Conservation (phyloP, 768 basidiomycete genomes). For the Phanerochaete carnosa region DNA sequence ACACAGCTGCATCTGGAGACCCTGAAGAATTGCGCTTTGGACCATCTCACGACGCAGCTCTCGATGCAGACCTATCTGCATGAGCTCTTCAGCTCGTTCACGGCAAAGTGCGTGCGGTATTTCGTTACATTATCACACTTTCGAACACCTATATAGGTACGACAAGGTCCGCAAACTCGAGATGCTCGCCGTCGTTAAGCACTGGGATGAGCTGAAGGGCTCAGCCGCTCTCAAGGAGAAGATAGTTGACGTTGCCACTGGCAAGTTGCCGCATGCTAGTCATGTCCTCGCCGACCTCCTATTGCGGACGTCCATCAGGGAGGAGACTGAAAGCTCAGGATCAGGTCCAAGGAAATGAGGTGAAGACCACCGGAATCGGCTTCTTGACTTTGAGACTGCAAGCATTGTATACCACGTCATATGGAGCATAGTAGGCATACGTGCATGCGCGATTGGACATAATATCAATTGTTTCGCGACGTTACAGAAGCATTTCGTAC, state of each 20-base stretch:
- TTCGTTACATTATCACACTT: background rate
- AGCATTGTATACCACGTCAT: too few species aligned
- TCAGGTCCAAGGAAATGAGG: too few species aligned
- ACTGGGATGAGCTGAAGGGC: constrained; percentile 10
- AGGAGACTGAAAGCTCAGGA: background rate
- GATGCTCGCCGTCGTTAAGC: constrained; percentile 9
- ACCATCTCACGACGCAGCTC: constrained; percentile 8
- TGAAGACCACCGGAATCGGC: too few species aligned
- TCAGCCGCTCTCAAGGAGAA: constrained; percentile 8
- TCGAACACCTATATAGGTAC: constrained; percentile 3
- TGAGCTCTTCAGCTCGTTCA: constrained; percentile 16
- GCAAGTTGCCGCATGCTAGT: constrained; percentile 3
- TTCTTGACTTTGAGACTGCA: too few species aligned
- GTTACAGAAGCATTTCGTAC: background rate
- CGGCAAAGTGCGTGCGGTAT: constrained; percentile 5
- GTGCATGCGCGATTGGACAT: too few species aligned
- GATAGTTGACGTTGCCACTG: constrained; percentile 6
- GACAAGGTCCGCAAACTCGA: constrained; percentile 12
- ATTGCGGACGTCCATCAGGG: background rate
- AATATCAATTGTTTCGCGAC: background rate
- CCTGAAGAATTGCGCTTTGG: constrained; percentile 7
- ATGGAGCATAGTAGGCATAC: too few species aligned
- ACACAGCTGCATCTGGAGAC: constrained; percentile 7
- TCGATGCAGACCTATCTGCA: constrained; percentile 8
- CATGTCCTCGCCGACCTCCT: constrained; percentile 1